Evolutionary conservation across 108 stramenopile genomes (phyloP), one percentile per base, ranked within the genome.

Genomic region (Thalassiosira profunda): DNA sequence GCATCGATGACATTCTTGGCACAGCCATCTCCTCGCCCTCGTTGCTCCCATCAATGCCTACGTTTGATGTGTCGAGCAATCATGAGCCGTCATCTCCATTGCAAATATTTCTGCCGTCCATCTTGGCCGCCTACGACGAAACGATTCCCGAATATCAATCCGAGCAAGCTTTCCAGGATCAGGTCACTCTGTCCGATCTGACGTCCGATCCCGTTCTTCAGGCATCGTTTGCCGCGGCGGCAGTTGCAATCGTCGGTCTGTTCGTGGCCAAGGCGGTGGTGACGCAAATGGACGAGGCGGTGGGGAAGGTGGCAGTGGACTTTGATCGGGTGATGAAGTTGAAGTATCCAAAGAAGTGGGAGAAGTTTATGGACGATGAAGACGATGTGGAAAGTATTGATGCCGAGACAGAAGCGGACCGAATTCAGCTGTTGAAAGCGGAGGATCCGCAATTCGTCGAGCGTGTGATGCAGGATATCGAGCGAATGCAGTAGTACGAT

Each of bases 301-400:
- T 70, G 3, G 45, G 52, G 42, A 37, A 59, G 47, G 58, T 58
- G n/a, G 69, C 69, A 10, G 5, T 70, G 24, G 69, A 70, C 23
- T 70, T 70, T 35, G 69, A 70, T 49, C 17, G 58, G 1, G 47
- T 59, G 21, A 70, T 70, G 69, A 70, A 49, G 9, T 5, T 26
- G n/a, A 70, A 70, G 48, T 70, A 70, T 51, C 33, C 46, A 36
- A 70, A 59, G 47, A 70, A 70, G 60, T 70, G 69, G 69, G 56
- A 21, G 7, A 36, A 46, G 20, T 51, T 70, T 47, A 59, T 59
- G 23, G 44, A 44, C 4, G 33, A 47, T 21, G 56, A 37, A 47
- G 33, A n/a, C 9, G 17, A 12, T 42, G 46, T 37, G 17, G 35
- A 12, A 25, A 1, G 36, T 17, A 14, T 29, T 15, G 43, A 35